These are phyloP conservation scores for Galerina sulciceps DNA, from an alignment of 768 basidiomycete genomes.

Conservation along the genomic window DNA sequence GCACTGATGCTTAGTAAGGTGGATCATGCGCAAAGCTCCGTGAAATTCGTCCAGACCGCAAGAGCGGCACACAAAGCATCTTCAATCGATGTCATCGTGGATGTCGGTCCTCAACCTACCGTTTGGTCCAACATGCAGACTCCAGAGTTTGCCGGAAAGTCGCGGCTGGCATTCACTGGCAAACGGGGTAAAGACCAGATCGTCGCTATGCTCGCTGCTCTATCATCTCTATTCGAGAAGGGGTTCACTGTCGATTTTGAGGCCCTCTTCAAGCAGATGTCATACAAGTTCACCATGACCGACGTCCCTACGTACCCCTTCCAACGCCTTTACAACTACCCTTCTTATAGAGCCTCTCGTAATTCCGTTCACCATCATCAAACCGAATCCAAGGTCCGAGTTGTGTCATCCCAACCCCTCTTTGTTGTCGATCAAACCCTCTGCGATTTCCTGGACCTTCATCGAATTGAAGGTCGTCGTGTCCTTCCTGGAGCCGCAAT, in stretches of 20 bases:
- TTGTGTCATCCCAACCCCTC: conserved; percentile 6
- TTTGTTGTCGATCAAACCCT: conserved; percentile 32
- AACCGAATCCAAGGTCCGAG: background rate
- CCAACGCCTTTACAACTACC: conserved; percentile 38
- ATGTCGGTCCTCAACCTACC: conserved; percentile 37
- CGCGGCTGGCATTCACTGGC: conserved; percentile 27
- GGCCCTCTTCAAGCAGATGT: conserved; percentile 25
- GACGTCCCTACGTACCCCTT: conserved; percentile 39
- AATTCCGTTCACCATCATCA: conserved; percentile 18
- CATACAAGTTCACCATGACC: conserved; percentile 25
- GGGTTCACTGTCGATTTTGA: conserved; percentile 30
- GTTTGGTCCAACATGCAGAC: conserved; percentile 36
- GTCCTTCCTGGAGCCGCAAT: conserved; percentile 39
- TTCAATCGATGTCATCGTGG: conserved; percentile 31
- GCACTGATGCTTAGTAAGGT: conserved; percentile 25
- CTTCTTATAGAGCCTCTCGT: conserved; percentile 31
- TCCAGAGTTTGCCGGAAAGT: conserved; percentile 22
- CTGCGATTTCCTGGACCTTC: conserved; percentile 32
- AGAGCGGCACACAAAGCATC: conserved; percentile 22
- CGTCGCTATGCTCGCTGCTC: conserved; percentile 30
- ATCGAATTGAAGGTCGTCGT: conserved; percentile 37
- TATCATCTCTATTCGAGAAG: conserved; percentile 31
- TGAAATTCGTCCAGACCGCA: conserved; percentile 32
- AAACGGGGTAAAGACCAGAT: conserved; percentile 37
- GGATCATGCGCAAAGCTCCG: conserved; percentile 36